These are phyloP conservation scores for Pyrenochaeta sp. DNA, from an alignment of 2,329 filamentous ascomycete species.

Conservation along the genomic window DNA sequence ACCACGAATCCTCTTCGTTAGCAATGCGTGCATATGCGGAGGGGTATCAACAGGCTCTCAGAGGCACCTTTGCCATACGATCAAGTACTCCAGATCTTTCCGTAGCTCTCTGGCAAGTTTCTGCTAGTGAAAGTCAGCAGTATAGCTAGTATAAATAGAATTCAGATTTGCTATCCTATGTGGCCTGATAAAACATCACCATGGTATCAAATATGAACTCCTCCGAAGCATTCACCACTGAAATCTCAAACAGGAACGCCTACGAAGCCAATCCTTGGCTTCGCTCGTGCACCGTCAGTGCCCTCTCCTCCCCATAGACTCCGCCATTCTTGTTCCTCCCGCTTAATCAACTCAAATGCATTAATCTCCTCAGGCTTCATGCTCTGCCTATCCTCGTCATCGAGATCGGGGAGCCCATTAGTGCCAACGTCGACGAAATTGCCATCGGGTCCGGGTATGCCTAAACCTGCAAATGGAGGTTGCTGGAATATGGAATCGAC, in stretches of 20 bases:
- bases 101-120: no score
- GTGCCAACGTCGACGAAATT: conserved; percentile 57
- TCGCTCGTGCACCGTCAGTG: conserved; percentile 58
- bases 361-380: conserved; percentile 74
- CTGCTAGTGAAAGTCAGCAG: no score
- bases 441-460: conserved; percentile 66
- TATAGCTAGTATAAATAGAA: no score
- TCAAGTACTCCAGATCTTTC: no score
- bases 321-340: conserved; percentile 75
- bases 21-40: no score
- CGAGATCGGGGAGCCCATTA: conserved; percentile 68
- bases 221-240: no score
- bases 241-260: conserved; percentile 56
- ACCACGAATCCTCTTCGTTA: no score
- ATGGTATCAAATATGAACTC: conserved; percentile 15
- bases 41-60: no score
- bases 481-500: conserved; percentile 67
- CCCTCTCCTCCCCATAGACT: conserved; percentile 75
- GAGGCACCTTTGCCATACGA: no score
- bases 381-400: conserved; percentile 70
- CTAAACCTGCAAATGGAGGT: conserved; percentile 64
- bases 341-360: conserved; percentile 73
- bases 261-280: conserved; percentile 57
- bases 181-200: conserved; percentile 2
- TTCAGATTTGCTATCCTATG: no score